Base-by-base conservation (phyloP, 2,329 filamentous ascomycete species). In the Amylocarpus encephaloides region DNA sequence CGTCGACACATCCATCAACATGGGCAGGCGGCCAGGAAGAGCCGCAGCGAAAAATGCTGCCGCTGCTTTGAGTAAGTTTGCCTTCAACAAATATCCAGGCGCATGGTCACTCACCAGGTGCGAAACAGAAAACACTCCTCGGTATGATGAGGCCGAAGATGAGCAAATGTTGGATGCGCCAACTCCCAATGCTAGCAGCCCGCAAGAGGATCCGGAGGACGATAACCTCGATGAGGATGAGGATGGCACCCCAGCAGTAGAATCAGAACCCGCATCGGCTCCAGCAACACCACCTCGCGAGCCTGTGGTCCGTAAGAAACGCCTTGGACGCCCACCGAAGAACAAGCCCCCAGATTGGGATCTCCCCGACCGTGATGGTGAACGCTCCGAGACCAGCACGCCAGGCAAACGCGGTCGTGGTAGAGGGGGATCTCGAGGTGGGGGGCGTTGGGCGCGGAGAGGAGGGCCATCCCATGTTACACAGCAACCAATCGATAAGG, bases 401-500 rank as follows among this genome's bases (percentile, higher is more conserved):
- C 76, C 79, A 3, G 73, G 72, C 33, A 74, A 72, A 57, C 76
- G 82, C 55, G 83, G 83, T 2, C 81, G 85, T 16, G 83, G 83
- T 2, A 82, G 82, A 40, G 85, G 74, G 46, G 74, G 74, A 12
- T 72, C 73, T 52, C 68, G 74, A 49, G 73, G 75, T 53, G 78
- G 77, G 46, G 82, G 81, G 16, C 71, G 88, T 53, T 89, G 90
- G 82, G 80, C 60, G n/a, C 72, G 80, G 51, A 77, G 80, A 7
- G 75, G 80, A 4, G 88, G 73, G 68, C 80, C 83, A 12, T 83
- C 85, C 35, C 88, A 91, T 63, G 83, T 88, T 43, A 88, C 84
- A 1, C 82, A 90, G 63, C 87, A 95, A 54, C 83, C 89, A 5
- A 85, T 95, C 53, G 93, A 97, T 69, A 94, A 94, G 64, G 90